Evolutionary conservation across 2,329 filamentous ascomycete species (phyloP).

Genomic region (Alternaria sp.): DNA sequence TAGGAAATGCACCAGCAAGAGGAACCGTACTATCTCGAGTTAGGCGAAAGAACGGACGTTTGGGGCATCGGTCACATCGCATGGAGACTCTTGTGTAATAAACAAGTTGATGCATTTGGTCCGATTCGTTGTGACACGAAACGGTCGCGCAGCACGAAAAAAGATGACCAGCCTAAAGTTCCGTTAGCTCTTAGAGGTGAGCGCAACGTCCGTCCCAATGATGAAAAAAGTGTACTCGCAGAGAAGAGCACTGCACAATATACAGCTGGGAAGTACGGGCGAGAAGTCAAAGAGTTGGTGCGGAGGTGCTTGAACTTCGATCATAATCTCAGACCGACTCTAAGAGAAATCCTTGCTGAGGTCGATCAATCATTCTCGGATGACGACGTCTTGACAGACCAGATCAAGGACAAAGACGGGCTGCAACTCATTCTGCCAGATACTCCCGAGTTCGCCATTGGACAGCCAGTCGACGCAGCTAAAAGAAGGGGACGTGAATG

Average conservation of each 20-base stretch:
- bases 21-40: not conserved
- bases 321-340: not conserved
- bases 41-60: slow-evolving; percentile 2
- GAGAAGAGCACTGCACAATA: not conserved
- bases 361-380: not conserved
- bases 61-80: slow-evolving; percentile 3
- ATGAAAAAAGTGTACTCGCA: not conserved
- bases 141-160: not conserved
- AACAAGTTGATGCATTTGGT: not conserved
- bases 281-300: not conserved
- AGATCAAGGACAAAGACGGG: not conserved
- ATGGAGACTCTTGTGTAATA: not conserved
- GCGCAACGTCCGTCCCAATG: not conserved
- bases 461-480: not conserved
- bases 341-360: not conserved
- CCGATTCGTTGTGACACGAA: not conserved
- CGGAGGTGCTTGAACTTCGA: not conserved
- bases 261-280: not conserved
- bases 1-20: slow-evolving; percentile 1
- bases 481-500: not conserved
- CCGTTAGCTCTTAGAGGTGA: not conserved
- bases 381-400: not conserved
- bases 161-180: accelerated
- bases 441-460: not conserved
- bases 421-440: not conserved